Conservation (phyloP, 1,139 yeast genomes). For the Scheffersomyces illinoinensis region DNA sequence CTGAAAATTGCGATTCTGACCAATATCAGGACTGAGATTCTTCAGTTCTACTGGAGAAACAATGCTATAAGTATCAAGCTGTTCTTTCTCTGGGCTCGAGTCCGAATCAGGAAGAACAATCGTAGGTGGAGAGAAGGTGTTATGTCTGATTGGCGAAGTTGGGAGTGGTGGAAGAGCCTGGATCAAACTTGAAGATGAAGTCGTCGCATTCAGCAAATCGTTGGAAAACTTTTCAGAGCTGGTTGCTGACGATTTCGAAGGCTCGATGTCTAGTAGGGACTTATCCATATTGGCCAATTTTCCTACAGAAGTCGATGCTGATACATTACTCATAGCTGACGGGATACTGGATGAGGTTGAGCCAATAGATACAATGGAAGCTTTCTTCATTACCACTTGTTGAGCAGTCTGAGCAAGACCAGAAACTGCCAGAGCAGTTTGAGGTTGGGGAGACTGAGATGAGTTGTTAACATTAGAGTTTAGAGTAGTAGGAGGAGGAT, state of each 20-base stretch:
- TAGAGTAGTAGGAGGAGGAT: neutral
- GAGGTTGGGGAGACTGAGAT: neutral
- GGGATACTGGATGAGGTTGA: neutral
- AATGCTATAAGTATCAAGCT: conserved; percentile 3
- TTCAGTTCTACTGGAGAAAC: neutral
- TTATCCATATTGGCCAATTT: neutral
- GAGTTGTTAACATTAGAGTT: neutral
- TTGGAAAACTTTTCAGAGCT: neutral
- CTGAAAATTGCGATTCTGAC: neutral
- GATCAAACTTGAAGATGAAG: neutral
- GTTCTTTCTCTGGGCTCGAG: conserved; percentile 1
- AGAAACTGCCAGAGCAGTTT: neutral
- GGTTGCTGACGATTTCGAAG: neutral
- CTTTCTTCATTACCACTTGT: neutral
- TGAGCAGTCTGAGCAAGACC: neutral
- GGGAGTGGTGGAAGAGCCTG: neutral
- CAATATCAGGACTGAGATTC: neutral
- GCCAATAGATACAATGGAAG: neutral
- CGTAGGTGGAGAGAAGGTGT: neutral
- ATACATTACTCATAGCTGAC: neutral
- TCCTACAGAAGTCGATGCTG: neutral
- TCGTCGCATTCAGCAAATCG: neutral
- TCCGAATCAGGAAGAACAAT: neutral
- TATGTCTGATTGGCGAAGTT: neutral
- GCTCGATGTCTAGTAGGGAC: neutral